Evolutionary conservation across 192 early-diverging fungal species (phyloP).

Genomic region (Coemansia sp.): DNA sequence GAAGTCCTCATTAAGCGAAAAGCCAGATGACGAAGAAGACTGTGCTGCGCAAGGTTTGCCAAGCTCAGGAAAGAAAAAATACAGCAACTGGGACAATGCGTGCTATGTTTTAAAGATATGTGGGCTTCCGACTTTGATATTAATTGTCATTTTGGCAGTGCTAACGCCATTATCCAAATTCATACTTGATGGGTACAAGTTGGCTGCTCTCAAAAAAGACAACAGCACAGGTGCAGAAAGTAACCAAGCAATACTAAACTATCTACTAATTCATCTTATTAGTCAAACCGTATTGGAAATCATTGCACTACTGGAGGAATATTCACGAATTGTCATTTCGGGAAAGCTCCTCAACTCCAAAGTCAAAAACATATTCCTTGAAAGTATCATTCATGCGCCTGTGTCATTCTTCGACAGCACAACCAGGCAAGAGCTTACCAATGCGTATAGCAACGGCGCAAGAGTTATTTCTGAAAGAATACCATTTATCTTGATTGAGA

Average conservation of each 20-base stretch:
- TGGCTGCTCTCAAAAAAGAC: no score
- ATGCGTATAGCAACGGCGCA: no score
- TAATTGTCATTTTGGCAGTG: constrained; percentile 9
- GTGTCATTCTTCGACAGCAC: no score
- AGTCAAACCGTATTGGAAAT: not conserved
- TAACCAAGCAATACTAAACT: constrained; percentile 3
- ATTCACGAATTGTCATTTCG: not conserved
- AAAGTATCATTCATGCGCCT: no score
- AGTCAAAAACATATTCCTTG: no score
- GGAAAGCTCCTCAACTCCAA: no score
- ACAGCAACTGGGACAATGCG: constrained; percentile 9
- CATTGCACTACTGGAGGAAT: not conserved
- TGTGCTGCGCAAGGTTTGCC: no score
- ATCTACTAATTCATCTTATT: not conserved
- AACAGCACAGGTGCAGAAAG: not conserved
- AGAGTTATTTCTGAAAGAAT: no score
- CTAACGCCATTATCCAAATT: constrained; percentile 13
- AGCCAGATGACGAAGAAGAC: not conserved
- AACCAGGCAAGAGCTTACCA: no score
- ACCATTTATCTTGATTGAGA: no score
- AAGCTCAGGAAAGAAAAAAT: not conserved
- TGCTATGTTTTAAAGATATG: constrained; percentile 13
- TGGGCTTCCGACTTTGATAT: constrained; percentile 14
- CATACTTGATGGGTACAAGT: constrained; percentile 17
- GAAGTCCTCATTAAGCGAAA: not conserved